Conservation (phyloP, 495 filamentous ascomycete genomes). For the Aspergillus asperescens region DNA sequence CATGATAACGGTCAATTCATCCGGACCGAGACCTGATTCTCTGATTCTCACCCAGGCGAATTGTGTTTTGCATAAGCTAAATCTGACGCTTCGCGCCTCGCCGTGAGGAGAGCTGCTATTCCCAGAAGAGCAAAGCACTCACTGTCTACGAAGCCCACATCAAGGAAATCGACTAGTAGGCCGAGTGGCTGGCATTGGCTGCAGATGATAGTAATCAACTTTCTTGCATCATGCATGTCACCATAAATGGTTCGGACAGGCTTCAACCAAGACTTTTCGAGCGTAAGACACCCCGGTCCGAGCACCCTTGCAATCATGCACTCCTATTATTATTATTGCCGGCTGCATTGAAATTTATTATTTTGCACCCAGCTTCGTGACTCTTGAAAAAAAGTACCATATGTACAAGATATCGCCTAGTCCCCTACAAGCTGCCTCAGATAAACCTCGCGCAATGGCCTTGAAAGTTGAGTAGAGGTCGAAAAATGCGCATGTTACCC, state of each 20-base stretch:
- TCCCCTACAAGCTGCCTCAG: no score
- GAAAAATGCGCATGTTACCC: no score
- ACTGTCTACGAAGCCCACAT: conserved; percentile 3
- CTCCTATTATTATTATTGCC: not conserved
- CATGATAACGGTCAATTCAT: conserved; percentile 2
- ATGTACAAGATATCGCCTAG: no score
- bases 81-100: conserved; percentile 1
- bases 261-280: conserved; percentile 8
- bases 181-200: conserved; percentile 22
- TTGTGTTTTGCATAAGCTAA: conserved; percentile 14
- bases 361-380: no score
- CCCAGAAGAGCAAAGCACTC: not conserved
- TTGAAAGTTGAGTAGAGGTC: no score
- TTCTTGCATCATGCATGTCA: no score
- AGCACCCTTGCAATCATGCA: not conserved
- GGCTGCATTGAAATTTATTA: not conserved
- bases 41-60: not conserved
- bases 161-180: conserved; percentile 8
- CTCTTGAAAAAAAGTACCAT: not conserved
- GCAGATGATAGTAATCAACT: conserved; percentile 21
- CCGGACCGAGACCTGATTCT: conserved; percentile 9
- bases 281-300: not conserved
- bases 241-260: conserved; percentile 16
- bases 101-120: not conserved
- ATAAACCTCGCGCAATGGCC: no score